Percentiles rank a stretch among this genome's conserved stretches.
Evolutionary conservation across 306 rosid genomes (phyloP).

Genomic region (Quercus agrifolia): DNA sequence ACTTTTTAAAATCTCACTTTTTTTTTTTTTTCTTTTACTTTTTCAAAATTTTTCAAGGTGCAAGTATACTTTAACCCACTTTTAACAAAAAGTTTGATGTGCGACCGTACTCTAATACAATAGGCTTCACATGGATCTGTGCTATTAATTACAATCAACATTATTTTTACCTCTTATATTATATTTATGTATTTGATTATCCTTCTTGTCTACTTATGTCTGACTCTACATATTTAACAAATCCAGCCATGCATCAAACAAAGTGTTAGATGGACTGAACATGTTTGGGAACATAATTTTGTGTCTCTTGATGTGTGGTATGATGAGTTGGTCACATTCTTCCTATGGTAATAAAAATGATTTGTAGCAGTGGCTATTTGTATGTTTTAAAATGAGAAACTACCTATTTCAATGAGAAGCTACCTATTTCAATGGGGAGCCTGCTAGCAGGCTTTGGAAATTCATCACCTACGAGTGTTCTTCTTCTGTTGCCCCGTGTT

Average conservation of each 20-base stretch:
- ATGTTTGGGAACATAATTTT: conserved; percentile 43
- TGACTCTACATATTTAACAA: conserved; percentile 26
- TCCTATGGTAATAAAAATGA: background rate
- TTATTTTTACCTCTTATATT: background rate
- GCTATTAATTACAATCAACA: background rate
- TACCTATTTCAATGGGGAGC: too few relatives aligned
- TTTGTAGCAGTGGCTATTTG: background rate
- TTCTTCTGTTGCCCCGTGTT: too few relatives aligned
- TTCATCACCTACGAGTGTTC: too few relatives aligned
- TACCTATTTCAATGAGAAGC: too few relatives aligned
- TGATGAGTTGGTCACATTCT: conserved; percentile 1
- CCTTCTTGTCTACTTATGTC: conserved; percentile 18
- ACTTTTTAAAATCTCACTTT: too few relatives aligned
- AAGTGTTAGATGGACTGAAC: conserved; percentile 87
- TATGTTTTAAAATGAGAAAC: background rate
- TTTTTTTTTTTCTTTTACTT: too few relatives aligned
- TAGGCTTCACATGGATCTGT: background rate
- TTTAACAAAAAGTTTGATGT: background rate
- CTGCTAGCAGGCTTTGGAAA: too few relatives aligned
- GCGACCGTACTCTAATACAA: background rate
- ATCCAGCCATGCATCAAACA: conserved; percentile 85
- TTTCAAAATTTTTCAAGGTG: too few relatives aligned
- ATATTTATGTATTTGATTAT: conserved; percentile 16
- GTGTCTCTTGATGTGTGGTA: conserved; percentile 1
- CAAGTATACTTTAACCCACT: too few relatives aligned